phyloP scores from a whole-genome alignment of 768 basidiomycete species.

The Podaxis rugospora region DNA sequence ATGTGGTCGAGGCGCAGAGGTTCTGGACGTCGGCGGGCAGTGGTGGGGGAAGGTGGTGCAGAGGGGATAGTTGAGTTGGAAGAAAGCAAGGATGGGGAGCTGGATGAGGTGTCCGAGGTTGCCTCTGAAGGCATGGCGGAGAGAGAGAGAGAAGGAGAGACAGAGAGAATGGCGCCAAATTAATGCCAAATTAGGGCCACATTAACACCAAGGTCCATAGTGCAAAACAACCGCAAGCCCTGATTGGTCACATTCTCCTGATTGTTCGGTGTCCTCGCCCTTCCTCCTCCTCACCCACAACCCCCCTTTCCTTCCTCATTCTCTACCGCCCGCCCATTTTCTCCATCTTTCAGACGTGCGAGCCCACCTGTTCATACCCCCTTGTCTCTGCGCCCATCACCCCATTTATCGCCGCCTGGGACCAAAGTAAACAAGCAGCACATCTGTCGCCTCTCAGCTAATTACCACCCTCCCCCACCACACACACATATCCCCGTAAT shows the following conservation, averaged over 20 bases:
- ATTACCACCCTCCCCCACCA: slow-evolving; percentile 21
- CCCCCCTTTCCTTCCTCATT: background rate
- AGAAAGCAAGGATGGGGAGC: slow-evolving; percentile 4
- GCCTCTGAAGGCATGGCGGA: background rate
- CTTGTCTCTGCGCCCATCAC: slow-evolving; percentile 9
- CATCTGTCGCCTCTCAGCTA: slow-evolving; percentile 13
- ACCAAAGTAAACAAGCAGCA: slow-evolving; percentile 24
- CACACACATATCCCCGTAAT: slow-evolving; percentile 22
- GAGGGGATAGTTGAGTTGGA: slow-evolving; percentile 2
- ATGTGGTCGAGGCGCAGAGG: slow-evolving; percentile 28
- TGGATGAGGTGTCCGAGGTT: background rate
- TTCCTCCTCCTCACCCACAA: background rate
- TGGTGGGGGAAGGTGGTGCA: slow-evolving; percentile 16
- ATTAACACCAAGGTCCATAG: background rate
- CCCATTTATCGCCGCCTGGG: slow-evolving; percentile 21
- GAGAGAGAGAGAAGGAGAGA: background rate
- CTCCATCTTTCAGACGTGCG: too few species aligned
- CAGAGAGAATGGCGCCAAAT: background rate
- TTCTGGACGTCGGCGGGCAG: slow-evolving; percentile 28
- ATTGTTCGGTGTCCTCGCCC: background rate
- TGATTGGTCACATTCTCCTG: background rate
- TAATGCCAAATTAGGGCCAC: background rate
- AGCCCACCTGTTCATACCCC: background rate
- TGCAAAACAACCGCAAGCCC: background rate
- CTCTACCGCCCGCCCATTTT: background rate